A percentile compares a stretch with the other conserved stretches of the same genome.
These are phyloP conservation scores for Eimeria necatrix DNA, from an alignment of 169 alveolate genomes.

Conservation along the genomic window DNA sequence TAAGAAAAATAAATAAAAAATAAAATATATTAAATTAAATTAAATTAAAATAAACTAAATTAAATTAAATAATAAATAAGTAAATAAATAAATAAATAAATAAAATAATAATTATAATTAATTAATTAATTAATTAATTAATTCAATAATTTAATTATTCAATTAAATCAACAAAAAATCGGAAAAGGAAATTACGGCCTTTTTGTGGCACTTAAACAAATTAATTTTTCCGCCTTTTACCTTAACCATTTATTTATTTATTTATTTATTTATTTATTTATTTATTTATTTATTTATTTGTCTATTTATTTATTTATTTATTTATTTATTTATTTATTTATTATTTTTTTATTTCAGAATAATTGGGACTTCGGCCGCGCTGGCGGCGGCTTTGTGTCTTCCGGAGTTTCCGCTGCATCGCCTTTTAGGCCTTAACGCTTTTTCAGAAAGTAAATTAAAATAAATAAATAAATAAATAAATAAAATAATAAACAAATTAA, in stretches of 20 bases:
- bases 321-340: not conserved
- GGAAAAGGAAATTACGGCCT: no score
- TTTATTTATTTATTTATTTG: not conserved
- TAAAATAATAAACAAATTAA: not conserved
- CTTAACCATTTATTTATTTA: not conserved
- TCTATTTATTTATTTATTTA: not conserved
- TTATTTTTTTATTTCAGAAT: not conserved
- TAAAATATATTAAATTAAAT: not conserved
- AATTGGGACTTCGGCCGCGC: not conserved
- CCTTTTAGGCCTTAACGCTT: not conserved
- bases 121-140: no score
- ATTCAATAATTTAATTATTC: no score
- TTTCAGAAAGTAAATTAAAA: not conserved
- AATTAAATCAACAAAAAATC: no score
- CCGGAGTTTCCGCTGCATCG: not conserved
- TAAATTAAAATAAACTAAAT: not conserved
- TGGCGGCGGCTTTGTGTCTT: not conserved
- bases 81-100: no score
- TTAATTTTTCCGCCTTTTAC: no score
- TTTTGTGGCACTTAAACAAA: no score
- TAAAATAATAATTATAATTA: no score
- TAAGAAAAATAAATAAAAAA: not conserved
- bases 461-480: not conserved
- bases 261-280: not conserved
- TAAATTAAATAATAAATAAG: no score